Evolutionary conservation across 345 rosid species (phyloP).

Genomic region (Murraya koenigii): DNA sequence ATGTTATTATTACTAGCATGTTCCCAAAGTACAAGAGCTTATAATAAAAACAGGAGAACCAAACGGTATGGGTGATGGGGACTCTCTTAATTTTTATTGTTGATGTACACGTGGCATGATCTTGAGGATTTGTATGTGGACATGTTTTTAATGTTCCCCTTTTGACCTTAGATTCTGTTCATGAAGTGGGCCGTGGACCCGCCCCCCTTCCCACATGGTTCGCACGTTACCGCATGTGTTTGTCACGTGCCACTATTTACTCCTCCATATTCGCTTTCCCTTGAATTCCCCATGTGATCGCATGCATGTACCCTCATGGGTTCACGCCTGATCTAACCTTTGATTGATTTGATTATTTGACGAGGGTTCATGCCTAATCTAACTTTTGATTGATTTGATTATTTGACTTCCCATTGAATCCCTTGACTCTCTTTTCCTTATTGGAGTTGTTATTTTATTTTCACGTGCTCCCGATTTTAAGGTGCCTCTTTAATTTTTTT

Average conservation of each 20-base stretch:
- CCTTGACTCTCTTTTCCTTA: background rate
- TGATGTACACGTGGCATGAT: slow-evolving; percentile 8
- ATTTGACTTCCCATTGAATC: background rate
- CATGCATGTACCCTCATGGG: slow-evolving; percentile 7
- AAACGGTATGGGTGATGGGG: slow-evolving; percentile 10
- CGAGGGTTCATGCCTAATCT: background rate
- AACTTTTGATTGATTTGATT: background rate
- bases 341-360: background rate
- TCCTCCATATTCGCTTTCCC: slow-evolving; percentile 32
- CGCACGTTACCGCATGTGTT: slow-evolving; percentile 39
- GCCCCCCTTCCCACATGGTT: slow-evolving; percentile 50
- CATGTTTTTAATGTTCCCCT: slow-evolving; percentile 23
- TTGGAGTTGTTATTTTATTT: slow-evolving; percentile 9
- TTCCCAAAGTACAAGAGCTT: slow-evolving; percentile 18
- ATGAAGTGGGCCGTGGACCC: slow-evolving; percentile 48
- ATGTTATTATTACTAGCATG: slow-evolving; percentile 38
- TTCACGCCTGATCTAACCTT: background rate
- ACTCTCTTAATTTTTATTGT: background rate
- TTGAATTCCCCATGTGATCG: slow-evolving; percentile 12
- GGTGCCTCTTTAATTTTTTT: slow-evolving; percentile 6
- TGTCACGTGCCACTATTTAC: slow-evolving; percentile 65
- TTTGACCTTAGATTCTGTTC: slow-evolving; percentile 23
- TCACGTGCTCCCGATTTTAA: slow-evolving; percentile 29
- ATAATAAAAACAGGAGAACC: background rate
- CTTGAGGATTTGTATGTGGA: slow-evolving; percentile 22